A percentile compares a stretch with the other conserved stretches of the same genome.
phyloP scores from a whole-genome alignment of 1,284 basidiomycete genomes.

The Blastosporella zonata region DNA sequence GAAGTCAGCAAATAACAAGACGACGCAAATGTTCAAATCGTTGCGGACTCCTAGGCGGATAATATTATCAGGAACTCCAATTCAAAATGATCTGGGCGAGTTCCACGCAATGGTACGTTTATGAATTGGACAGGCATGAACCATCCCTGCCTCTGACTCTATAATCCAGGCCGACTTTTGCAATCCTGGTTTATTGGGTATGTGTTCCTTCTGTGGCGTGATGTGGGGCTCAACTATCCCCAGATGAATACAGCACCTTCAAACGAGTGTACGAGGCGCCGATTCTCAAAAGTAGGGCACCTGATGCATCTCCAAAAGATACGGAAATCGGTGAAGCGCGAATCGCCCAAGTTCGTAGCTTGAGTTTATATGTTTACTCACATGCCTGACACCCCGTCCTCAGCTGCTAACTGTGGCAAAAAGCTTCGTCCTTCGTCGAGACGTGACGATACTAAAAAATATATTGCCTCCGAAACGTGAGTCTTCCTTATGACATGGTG shows the following conservation, averaged over 20 bases:
- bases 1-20: slow-evolving; percentile 92
- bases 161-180: slow-evolving; percentile 79
- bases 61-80: slow-evolving; percentile 95
- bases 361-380: not conserved
- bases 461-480: slow-evolving; percentile 90
- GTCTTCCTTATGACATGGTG: slow-evolving; percentile 24
- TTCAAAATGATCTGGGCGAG: slow-evolving; percentile 95
- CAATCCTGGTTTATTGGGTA: slow-evolving; percentile 77
- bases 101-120: slow-evolving; percentile 91
- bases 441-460: slow-evolving; percentile 76
- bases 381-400: not conserved
- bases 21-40: slow-evolving; percentile 83
- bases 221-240: not conserved
- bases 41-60: slow-evolving; percentile 74
- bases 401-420: slow-evolving; percentile 78
- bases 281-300: slow-evolving; percentile 85
- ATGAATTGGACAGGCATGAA: not conserved
- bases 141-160: not conserved
- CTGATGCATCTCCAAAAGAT: slow-evolving; percentile 70
- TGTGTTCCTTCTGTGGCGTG: not conserved
- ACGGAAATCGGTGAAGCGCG: slow-evolving; percentile 74
- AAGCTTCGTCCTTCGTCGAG: slow-evolving; percentile 89
- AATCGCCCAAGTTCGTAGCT: slow-evolving; percentile 57
- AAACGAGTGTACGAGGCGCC: slow-evolving; percentile 84
- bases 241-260: slow-evolving; percentile 74